Conservation (phyloP, 441 rosid genomes). For the Hura crepitans region DNA sequence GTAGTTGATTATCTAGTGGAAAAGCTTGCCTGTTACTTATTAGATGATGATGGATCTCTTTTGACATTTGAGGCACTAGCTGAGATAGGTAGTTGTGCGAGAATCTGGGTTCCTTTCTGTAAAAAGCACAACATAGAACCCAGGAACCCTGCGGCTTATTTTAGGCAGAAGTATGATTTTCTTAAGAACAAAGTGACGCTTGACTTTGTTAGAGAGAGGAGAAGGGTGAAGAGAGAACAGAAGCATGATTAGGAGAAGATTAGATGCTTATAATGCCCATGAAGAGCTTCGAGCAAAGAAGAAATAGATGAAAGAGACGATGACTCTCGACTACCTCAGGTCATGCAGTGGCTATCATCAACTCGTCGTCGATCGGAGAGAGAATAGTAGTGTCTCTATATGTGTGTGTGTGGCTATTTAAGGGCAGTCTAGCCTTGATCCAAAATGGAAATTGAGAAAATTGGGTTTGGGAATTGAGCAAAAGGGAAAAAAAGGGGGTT, state of each 20-base stretch:
- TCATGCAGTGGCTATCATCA: no score
- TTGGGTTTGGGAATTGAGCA: no score
- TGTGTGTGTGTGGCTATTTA: no score
- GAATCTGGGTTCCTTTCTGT: constrained; percentile 79
- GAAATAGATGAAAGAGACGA: constrained; percentile 64
- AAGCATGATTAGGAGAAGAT: constrained; percentile 74
- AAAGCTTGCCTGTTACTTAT: constrained; percentile 87
- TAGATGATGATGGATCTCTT: constrained; percentile 92
- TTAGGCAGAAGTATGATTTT: constrained; percentile 70
- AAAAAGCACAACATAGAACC: constrained; percentile 75
- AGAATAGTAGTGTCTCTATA: no score
- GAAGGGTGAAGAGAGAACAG: constrained; percentile 73
- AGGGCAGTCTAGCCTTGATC: no score
- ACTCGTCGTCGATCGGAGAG: no score
- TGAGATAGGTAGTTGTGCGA: constrained; percentile 87
- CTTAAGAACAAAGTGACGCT: constrained; percentile 65
- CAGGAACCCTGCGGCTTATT: constrained; percentile 72
- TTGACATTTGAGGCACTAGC: constrained; percentile 93
- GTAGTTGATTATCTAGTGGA: constrained; percentile 85
- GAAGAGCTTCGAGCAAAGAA: constrained; percentile 75
- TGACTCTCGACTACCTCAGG: no score
- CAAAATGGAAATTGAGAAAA: no score
- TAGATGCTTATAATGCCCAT: constrained; percentile 73
- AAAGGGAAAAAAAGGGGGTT: no score
- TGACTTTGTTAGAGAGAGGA: constrained; percentile 72